These are phyloP conservation scores for Pseudopyricularia cyperi DNA, from an alignment of 2,329 filamentous ascomycete species.

Conservation along the genomic window DNA sequence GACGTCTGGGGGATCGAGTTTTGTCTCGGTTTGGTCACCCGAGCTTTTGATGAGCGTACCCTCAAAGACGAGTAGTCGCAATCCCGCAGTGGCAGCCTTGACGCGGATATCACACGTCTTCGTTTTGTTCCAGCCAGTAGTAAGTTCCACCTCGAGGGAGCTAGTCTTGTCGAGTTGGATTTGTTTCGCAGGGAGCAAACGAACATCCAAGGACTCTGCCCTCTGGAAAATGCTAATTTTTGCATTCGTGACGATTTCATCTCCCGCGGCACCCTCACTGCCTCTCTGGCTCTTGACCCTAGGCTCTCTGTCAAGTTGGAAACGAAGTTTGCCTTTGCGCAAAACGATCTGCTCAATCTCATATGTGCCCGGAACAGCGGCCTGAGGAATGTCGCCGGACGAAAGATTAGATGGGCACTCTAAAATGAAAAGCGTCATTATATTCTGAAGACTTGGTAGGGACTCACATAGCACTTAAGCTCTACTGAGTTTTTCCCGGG, in stretches of 20 bases:
- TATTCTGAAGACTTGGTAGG: not conserved
- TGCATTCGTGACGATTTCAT: conserved; percentile 40
- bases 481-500: conserved; percentile 37
- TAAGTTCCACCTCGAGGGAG: conserved; percentile 60
- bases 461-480: conserved; percentile 30
- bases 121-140: conserved; percentile 62
- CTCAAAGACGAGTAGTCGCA: conserved; percentile 50
- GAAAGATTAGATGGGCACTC: conserved; percentile 15
- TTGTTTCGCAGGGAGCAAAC: conserved; percentile 50
- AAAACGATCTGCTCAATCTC: conserved; percentile 61
- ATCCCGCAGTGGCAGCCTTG: conserved; percentile 50
- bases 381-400: conserved; percentile 20
- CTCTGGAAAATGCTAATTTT: conserved; percentile 64
- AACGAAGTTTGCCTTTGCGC: conserved; percentile 45
- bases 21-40: not conserved
- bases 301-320: conserved; percentile 50
- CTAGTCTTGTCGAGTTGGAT: conserved; percentile 72
- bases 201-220: conserved; percentile 53
- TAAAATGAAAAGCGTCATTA: not conserved
- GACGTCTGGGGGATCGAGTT: conserved; percentile 33
- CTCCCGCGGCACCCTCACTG: conserved; percentile 25
- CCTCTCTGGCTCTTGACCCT: conserved; percentile 23
- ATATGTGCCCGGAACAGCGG: conserved; percentile 59
- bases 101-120: conserved; percentile 46
- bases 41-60: conserved; percentile 30